Percentiles rank a stretch among this genome's conserved stretches.
Conservation (phyloP, 2,329 filamentous ascomycete species). For the Penicillium psychrosexuale region DNA sequence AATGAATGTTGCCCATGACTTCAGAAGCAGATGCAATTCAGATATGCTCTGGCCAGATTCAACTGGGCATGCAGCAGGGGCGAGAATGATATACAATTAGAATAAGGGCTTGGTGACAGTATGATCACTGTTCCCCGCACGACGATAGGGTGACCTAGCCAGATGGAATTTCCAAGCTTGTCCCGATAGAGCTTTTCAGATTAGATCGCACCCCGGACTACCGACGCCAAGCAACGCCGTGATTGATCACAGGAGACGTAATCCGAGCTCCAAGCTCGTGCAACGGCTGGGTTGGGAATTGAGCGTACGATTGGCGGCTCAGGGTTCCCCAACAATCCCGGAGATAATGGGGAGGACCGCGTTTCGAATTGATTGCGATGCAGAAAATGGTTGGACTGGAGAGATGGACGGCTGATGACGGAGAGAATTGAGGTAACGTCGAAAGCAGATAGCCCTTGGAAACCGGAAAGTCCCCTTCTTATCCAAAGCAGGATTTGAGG, state of each 20-base stretch:
- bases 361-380: conserved; percentile 26
- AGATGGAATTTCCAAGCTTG: background rate
- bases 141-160: conserved; percentile 6
- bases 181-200: conserved; percentile 6
- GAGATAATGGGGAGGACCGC: conserved; percentile 18
- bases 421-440: conserved; percentile 12
- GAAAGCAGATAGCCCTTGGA: background rate
- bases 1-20: conserved; percentile 40
- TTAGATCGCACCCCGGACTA: conserved; percentile 21
- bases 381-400: conserved; percentile 21
- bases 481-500: conserved; percentile 3
- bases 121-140: conserved; percentile 8
- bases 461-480: background rate
- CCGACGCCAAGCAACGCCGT: conserved; percentile 26
- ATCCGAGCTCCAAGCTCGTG: conserved; percentile 24
- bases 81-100: conserved; percentile 11
- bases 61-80: background rate
- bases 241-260: conserved; percentile 16
- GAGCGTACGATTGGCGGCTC: conserved; percentile 23
- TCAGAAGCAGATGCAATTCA: conserved; percentile 10
- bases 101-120: conserved; percentile 2
- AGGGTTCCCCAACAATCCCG: conserved; percentile 13
- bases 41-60: conserved; percentile 10
- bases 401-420: conserved; percentile 1
- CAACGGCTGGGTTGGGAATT: conserved; percentile 18